Evolutionary conservation across 2,329 filamentous ascomycete species (phyloP), one percentile per base, ranked within the genome.

Genomic region (Colletotrichum liriopes): DNA sequence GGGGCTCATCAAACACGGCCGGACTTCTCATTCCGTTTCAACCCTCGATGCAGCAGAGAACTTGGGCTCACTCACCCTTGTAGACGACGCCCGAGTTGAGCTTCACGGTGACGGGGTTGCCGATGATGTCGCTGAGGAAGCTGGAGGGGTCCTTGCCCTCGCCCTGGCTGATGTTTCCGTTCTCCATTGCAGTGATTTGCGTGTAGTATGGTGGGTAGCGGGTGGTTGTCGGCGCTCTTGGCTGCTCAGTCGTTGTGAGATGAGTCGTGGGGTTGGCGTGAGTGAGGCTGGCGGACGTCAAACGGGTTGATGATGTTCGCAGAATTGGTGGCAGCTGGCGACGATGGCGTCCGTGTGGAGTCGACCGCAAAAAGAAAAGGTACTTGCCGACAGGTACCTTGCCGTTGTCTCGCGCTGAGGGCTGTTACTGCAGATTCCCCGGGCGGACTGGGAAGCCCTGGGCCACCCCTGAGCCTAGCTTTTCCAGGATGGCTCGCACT

Each of bases 1-100:
- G 1, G 8, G 2, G n/a, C 43, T 79, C 60, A 79, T 72, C 62
- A 59, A 63, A 66, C 32, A 41, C 3, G 20, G 8, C 12, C 6
- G 8, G 12, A 2, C 5, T 11, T 26, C 11, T 35, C 39, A 20
- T 9, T 16, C 26, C 9, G 18, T 63, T 12, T 35, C 14, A 26
- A 3, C 41, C 23, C 11, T 6, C 16, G 16, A 26, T 4, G 9
- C 3, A 29, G 37, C 14, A 37, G 41, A 20, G 20, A 18, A 35
- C 41, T 39, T 16, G 20, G 12, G 35, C 43, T 39, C 41, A 64
- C 84, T 79, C 72, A 96, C 96, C 96, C 89, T 96, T 98, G 89
- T 98, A 99, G 74, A 98, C 92, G 73, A 98, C 95, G 66, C 96
- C 96, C n/a, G 95, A 98, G 85, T 99, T 99, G 77, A 99, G 89